Base-by-base conservation (phyloP, 2,329 filamentous ascomycete genomes). In the Cordyceps cateniannulata region DNA sequence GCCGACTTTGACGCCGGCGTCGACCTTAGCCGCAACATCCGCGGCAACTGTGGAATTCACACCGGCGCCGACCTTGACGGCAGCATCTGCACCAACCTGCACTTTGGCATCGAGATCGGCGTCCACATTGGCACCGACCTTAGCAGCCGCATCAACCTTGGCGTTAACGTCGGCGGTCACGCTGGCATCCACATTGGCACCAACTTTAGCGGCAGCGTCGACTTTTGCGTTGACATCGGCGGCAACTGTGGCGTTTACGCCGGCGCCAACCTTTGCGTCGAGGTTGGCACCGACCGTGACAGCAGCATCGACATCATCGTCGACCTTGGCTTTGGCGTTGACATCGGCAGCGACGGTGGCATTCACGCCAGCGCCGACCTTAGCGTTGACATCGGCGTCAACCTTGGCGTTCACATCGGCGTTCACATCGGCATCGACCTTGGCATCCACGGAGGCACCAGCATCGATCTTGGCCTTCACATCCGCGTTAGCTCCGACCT, bases 261-360 rank as follows among this genome's bases (percentile, higher is more conserved):
- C 54, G 56, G 67, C 66, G 65, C 72, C 59, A 25, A 68, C 63
- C 62, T 69, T 67, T 55, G 70, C 40, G 50, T 69, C 68, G 63
- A 68, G 62, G 40, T 51, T 22, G 38, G 52, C 38, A 9, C 10
- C 52, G 5, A 12, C 42, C 3, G 24, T n/a, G 12, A 20, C 35
- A 5, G 22, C 20, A 20, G 42, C 42, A 6, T 22, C 42, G 7
- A 45, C 20, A n/a, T 3, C 42, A 5, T 6, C 38, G 18, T 16
- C 18, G 14, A n/a, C 38, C 5, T 16, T 40, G 38, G 38, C 38
- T 1, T 40, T n/a, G 22, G 38, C 38, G 5, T 40, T n/a, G 22
- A 27, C 44, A 14, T 47, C 44, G 6, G 35, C n/a, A 22, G 32
- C 27, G 10, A 29, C 27, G 48, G 8, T 29, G 27, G 27, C 27